These are phyloP conservation scores for Acer campestre DNA, from an alignment of 345 rosid genomes.

Conservation along the genomic window DNA sequence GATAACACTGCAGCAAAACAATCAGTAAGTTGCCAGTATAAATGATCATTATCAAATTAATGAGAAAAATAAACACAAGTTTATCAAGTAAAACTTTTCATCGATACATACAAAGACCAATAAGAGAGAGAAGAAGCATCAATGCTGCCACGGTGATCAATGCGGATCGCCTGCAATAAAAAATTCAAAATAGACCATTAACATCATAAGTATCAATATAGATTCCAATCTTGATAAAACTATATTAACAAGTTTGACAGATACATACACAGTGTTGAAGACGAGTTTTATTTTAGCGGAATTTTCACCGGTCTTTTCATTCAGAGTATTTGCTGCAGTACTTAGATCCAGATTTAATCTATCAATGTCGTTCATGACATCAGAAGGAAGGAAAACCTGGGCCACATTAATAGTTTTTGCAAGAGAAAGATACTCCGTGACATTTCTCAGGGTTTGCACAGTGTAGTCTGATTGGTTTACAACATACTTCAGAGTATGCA, in stretches of 20 bases:
- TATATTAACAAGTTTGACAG: conserved; percentile 19
- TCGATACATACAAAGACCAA: conserved; percentile 82
- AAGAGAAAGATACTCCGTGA: conserved; percentile 80
- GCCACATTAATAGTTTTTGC: conserved; percentile 91
- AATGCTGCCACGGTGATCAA: conserved; percentile 79
- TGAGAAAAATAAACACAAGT: conserved; percentile 19
- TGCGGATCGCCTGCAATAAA: conserved; percentile 66
- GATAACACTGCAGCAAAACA: conserved; percentile 60
- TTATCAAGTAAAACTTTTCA: conserved; percentile 1
- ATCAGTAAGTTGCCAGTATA: conserved; percentile 14
- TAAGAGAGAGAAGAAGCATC: conserved; percentile 80
- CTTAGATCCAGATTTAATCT: conserved; percentile 72
- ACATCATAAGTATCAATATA: conserved; percentile 5
- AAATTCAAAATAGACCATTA: conserved; percentile 14
- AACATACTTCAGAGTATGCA: conserved; percentile 78
- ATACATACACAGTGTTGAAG: conserved; percentile 69
- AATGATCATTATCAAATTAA: conserved; percentile 16
- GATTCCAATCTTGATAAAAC: conserved; percentile 7
- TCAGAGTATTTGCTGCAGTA: conserved; percentile 67
- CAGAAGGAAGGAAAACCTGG: conserved; percentile 68
- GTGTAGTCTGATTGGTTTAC: conserved; percentile 96
- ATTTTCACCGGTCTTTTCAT: conserved; percentile 71
- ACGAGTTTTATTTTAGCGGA: conserved; percentile 65
- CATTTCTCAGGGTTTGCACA: conserved; percentile 76
- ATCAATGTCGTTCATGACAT: conserved; percentile 73